Base-by-base conservation (phyloP, 1,284 basidiomycete genomes). In the Vanrija humicola region DNA sequence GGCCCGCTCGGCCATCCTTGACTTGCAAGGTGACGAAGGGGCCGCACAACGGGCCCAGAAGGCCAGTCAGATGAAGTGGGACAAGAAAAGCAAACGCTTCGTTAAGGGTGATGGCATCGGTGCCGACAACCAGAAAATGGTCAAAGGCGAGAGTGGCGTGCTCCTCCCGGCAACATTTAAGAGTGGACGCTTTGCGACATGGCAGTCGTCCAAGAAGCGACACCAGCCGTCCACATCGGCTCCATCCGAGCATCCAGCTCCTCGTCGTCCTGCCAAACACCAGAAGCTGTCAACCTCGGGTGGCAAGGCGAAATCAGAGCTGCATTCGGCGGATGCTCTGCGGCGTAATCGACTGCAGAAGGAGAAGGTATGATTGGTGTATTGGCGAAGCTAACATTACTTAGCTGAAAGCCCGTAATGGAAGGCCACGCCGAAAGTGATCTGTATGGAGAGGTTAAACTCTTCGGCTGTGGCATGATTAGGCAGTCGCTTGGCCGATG, bases 71-170 rank as follows among this genome's bases (percentile, higher is more conserved):
- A 71, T 88, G 56, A 84, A 79, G 29, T 99, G 96, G 96, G 94
- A 98, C 76, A 88, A 89, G 66, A 97, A 95, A 79, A 95, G 92
- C 78, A 97, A 97, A 75, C 92, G 89, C 68, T 98, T 98, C 64
- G 81, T 96, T 42, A 84, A 88, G 64, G 92, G 90, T 7, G 86
- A 86, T 42, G 89, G 89, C 10, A 81, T 80, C 29, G 93, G 94
- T 5, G 84, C 90, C 5, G 93, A 98, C 74, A 98, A 98, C 74
- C 82, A 95, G 66, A 98, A 97, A 76, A 82, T 98, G 64, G 89
- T 99, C 64, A 86, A 84, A 62, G 93, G 92, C 2, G 96, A 99
- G 75, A 92, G 87, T 62, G 96, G 96, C 1, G 85, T 86, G 15
- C 85, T 89, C 47, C 80, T 99, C n/a, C 96, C 96, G 1, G 93